Evolutionary conservation across 169 alveolate genomes (phyloP).

Genomic region (Cytauxzoon felis): DNA sequence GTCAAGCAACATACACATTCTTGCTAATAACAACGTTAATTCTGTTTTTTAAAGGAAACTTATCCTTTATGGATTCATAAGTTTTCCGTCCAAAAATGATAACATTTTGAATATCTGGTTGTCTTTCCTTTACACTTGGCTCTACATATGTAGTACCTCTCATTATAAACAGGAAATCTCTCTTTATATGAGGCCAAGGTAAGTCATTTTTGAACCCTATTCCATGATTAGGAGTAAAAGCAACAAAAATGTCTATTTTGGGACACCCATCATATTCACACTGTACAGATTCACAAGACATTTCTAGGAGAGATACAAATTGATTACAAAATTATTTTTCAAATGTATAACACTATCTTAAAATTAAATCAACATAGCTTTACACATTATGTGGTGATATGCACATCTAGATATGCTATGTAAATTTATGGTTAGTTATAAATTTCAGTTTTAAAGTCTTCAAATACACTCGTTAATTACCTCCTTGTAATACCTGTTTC

Average conservation of each 20-base stretch:
- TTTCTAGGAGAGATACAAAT: too few species aligned
- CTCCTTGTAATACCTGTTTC: slow-evolving; percentile 58
- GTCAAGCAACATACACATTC: slow-evolving; percentile 50
- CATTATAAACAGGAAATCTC: slow-evolving; percentile 81
- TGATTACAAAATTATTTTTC: too few species aligned
- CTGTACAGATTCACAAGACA: not conserved
- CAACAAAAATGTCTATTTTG: slow-evolving; percentile 35
- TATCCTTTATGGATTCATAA: slow-evolving; percentile 88
- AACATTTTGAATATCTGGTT: slow-evolving; percentile 73
- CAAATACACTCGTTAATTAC: too few species aligned
- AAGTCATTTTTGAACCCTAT: slow-evolving; percentile 82
- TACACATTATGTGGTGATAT: too few species aligned
- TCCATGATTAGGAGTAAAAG: slow-evolving; percentile 64
- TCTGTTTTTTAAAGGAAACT: slow-evolving; percentile 83
- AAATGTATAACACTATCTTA: too few species aligned
- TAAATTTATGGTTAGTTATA: too few species aligned
- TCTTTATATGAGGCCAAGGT: slow-evolving; percentile 87
- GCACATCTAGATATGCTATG: too few species aligned
- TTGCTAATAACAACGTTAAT: slow-evolving; percentile 83
- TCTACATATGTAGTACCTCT: slow-evolving; percentile 69
- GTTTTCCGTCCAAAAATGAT: slow-evolving; percentile 95
- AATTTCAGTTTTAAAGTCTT: too few species aligned
- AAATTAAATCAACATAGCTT: too few species aligned
- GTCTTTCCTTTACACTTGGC: slow-evolving; percentile 13
- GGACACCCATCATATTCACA: slow-evolving; percentile 25